Evolutionary conservation across 805 yeast genomes (phyloP).

Genomic region (Kregervanrija delftensis): DNA sequence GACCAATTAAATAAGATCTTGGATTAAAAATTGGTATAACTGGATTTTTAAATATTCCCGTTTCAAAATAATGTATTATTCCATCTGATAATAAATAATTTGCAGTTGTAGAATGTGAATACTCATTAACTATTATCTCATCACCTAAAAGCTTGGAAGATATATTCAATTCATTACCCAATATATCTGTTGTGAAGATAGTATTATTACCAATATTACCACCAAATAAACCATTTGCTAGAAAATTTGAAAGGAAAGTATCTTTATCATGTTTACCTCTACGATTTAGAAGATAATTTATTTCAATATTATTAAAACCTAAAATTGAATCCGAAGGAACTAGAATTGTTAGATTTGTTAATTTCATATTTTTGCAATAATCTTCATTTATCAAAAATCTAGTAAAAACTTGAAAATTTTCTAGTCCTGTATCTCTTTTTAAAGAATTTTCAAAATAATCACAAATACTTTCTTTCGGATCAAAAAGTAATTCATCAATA

Average conservation of each 20-base stretch:
- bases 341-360: conserved; percentile 35
- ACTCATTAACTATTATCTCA: conserved; percentile 29
- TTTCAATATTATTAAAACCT: conserved; percentile 35
- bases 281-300: conserved; percentile 33
- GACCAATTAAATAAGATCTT: conserved; percentile 51
- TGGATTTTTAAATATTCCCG: conserved; percentile 17
- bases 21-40: conserved; percentile 37
- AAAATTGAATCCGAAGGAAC: conserved; percentile 39
- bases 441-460: conserved; percentile 25
- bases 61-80: conserved; percentile 41
- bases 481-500: conserved; percentile 37
- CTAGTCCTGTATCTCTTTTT: conserved; percentile 11
- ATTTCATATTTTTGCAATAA: conserved; percentile 14
- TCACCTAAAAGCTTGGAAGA: conserved; percentile 26
- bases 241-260: conserved; percentile 24
- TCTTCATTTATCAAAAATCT: conserved; percentile 12
- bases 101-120: conserved; percentile 27
- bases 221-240: conserved; percentile 39
- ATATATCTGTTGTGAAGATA: conserved; percentile 18
- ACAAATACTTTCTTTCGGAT: conserved; percentile 30
- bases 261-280: conserved; percentile 26
- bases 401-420: conserved; percentile 14
- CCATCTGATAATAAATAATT: conserved; percentile 43
- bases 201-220: conserved; percentile 28
- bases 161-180: conserved; percentile 19